These are phyloP conservation scores for Aspergillus carlsbadensis DNA, from an alignment of 495 filamentous ascomycete species.

Conservation along the genomic window DNA sequence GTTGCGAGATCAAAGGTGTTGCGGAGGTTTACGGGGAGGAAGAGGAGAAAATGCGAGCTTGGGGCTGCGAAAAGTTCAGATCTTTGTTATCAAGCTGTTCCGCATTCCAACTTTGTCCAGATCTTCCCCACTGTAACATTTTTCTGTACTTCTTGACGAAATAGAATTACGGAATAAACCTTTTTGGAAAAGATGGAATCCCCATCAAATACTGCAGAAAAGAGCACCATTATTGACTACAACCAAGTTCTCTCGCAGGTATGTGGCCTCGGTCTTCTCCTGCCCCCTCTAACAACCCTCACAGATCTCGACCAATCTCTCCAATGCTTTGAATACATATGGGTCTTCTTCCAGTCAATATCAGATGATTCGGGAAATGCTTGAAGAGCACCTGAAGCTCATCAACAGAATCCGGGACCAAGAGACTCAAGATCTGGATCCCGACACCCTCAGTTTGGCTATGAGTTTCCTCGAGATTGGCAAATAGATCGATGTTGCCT, in stretches of 20 bases:
- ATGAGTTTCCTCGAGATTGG: conserved; percentile 43
- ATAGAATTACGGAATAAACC: too few species aligned
- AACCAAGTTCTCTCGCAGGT: conserved; percentile 35
- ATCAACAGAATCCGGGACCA: conserved; percentile 26
- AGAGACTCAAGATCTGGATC: conserved; percentile 23
- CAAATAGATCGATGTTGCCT: conserved; percentile 16
- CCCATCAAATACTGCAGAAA: too few species aligned
- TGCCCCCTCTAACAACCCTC: background rate
- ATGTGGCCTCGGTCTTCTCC: background rate
- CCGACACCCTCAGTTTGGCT: conserved; percentile 34
- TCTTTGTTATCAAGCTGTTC: background rate
- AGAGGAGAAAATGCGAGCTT: background rate
- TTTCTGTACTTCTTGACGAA: background rate
- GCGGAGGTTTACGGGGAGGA: background rate
- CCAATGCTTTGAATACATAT: conserved; percentile 43
- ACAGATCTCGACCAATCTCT: conserved; percentile 43
- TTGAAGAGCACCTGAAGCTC: conserved; percentile 36
- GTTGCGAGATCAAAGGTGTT: background rate
- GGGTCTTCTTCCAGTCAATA: conserved; percentile 41
- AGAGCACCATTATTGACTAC: conserved; percentile 18
- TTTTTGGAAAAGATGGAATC: too few species aligned
- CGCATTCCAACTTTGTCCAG: background rate
- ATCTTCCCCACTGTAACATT: background rate
- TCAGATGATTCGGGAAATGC: conserved; percentile 34
- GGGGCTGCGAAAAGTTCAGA: background rate